Evolutionary conservation across 2,329 filamentous ascomycete species (phyloP).

Genomic region (Apiospora phragmitis): DNA sequence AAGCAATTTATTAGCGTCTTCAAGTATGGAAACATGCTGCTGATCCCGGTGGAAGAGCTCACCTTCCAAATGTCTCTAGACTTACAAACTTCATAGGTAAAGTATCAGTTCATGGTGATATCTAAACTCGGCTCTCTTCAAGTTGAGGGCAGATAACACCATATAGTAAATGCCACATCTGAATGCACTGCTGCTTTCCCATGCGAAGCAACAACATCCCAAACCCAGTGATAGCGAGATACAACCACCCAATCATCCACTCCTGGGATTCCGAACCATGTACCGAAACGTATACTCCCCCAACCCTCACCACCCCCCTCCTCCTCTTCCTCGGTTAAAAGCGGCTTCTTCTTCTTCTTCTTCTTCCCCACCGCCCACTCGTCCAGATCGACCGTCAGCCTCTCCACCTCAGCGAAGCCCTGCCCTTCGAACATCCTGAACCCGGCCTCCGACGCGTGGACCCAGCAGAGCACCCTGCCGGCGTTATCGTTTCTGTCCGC

Average conservation of each 20-base stretch:
- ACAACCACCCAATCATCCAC: background rate
- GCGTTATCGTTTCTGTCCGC: constrained; percentile 30
- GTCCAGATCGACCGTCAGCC: constrained; percentile 14
- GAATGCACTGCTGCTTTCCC: too few species aligned
- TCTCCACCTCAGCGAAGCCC: constrained; percentile 23
- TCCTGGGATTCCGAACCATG: constrained; percentile 9
- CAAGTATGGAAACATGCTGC: too few species aligned
- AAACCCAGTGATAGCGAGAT: too few species aligned
- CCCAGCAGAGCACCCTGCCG: constrained; percentile 35
- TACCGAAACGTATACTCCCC: constrained; percentile 10
- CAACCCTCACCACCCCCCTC: background rate
- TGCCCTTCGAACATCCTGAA: constrained; percentile 31
- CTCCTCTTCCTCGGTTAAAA: background rate
- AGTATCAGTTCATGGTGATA: too few species aligned
- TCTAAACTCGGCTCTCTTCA: too few species aligned
- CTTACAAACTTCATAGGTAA: too few species aligned
- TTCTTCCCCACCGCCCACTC: constrained; percentile 12
- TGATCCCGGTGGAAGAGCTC: too few species aligned
- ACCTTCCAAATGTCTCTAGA: too few species aligned
- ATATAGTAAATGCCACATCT: too few species aligned
- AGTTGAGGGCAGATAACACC: too few species aligned
- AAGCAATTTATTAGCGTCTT: too few species aligned
- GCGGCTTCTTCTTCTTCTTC: background rate
- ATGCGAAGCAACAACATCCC: background rate
- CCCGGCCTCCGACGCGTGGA: constrained; percentile 34